These are phyloP conservation scores for Chlorella sp. DNA, from an alignment of 139 green algal genomes.

Conservation along the genomic window DNA sequence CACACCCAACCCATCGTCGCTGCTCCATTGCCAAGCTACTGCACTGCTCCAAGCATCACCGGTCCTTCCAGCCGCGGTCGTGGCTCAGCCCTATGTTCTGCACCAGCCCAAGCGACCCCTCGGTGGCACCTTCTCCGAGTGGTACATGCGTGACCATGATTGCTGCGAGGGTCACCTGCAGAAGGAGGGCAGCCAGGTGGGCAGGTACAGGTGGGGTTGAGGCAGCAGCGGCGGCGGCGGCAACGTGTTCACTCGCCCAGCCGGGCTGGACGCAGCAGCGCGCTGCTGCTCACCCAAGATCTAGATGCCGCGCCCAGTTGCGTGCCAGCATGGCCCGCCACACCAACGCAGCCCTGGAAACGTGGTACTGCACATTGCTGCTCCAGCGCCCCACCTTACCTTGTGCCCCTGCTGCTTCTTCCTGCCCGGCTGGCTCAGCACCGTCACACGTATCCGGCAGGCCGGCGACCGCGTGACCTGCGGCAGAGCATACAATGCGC, in stretches of 20 bases:
- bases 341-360: too few relatives aligned
- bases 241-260: too few relatives aligned
- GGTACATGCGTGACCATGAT: constrained; percentile 6
- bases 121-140: not conserved
- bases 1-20: too few relatives aligned
- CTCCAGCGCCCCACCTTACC: not conserved
- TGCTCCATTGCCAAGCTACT: too few relatives aligned
- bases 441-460: not conserved
- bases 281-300: too few relatives aligned
- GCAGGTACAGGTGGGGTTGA: too few relatives aligned
- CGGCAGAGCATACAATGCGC: too few relatives aligned
- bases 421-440: not conserved
- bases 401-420: constrained; percentile 5
- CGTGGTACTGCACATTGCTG: too few relatives aligned
- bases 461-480: not conserved
- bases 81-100: not conserved
- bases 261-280: not conserved
- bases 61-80: not conserved
- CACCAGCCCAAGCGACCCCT: not conserved
- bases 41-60: not conserved
- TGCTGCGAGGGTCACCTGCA: not conserved
- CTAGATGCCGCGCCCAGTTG: too few relatives aligned
- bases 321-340: too few relatives aligned
- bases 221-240: too few relatives aligned
- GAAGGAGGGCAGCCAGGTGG: not conserved